Evolutionary conservation across 495 filamentous ascomycete species (phyloP), one percentile per base, ranked within the genome.

Genomic region (Penicillium cosmopolitanum): DNA sequence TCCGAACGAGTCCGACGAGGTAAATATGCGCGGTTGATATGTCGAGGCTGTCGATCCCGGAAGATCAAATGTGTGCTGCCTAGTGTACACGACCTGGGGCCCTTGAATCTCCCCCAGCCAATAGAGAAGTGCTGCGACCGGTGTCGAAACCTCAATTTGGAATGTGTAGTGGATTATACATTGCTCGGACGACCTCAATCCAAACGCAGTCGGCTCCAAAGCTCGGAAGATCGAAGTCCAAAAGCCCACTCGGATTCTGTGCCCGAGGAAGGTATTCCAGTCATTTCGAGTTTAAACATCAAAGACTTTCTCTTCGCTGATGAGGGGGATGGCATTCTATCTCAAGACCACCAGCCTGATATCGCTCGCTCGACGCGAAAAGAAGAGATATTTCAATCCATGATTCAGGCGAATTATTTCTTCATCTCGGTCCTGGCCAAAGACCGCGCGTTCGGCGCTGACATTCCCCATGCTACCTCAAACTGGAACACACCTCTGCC

Each of bases 1-100:
- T 12, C 47, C 12, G 54, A 56, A 28, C 25, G 54, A 36, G 44
- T 43, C n/a, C 31, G 43, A 38, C 47, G 54, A 34, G 54, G 54
- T n/a, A 50, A 40, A 50, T 56, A 56, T 16, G 54, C 54, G 10
- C 43, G 54, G 4, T 19, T 50, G 28, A 56, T 56, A 11, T 56
- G 54, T 50, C 54, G 44, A 2, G 44, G 44, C 4, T 56, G 54
- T 28, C 21, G 54, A 36, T 34, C 54, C 28, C 16, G 54, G 6
- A 56, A 56, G 19, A 56, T 56, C 31, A 56, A 56, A 56, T 56
- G 54, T 13, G 31, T 38, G 31, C 28, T 56, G 15, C 54, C 43
- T 9, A 25, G 19, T 38, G 8, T 38, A 8, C 13, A 31, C 16
- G 54, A 56, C 11, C 18, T 56, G 16, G 44, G 31, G 9, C 54